These are phyloP conservation scores for Hyphodiscus hymeniophilus DNA, from an alignment of 495 filamentous ascomycete species.

Conservation along the genomic window DNA sequence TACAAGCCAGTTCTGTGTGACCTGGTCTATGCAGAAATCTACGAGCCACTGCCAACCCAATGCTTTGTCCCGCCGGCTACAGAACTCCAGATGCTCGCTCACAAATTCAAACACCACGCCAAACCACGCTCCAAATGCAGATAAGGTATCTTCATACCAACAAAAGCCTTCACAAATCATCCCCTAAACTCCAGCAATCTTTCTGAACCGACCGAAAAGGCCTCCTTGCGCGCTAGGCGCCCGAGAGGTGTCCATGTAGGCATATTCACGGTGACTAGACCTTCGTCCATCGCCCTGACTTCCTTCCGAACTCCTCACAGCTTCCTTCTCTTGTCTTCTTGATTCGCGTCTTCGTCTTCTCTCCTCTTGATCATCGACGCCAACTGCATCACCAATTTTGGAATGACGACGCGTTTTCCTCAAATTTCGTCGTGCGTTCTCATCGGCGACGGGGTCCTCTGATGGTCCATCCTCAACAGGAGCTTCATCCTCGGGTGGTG, in stretches of 20 bases:
- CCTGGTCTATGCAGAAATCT: conserved; percentile 12
- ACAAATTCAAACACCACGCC: conserved; percentile 4
- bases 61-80: conserved; percentile 1
- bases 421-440: conserved; percentile 37
- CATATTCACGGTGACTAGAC: conserved; percentile 26
- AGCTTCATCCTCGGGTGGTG: conserved; percentile 34
- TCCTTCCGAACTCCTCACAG: conserved; percentile 18
- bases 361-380: conserved; percentile 35
- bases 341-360: conserved; percentile 38
- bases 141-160: conserved; percentile 1
- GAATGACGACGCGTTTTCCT: conserved; percentile 36
- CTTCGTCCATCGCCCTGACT: conserved; percentile 25
- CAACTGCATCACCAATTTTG: conserved; percentile 32
- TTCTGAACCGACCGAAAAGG: conserved; percentile 46
- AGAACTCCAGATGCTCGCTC: not conserved
- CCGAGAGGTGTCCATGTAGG: conserved; percentile 28
- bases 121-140: conserved; percentile 8
- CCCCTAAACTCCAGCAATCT: conserved; percentile 25
- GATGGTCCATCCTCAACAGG: conserved; percentile 22
- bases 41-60: conserved; percentile 9
- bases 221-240: conserved; percentile 26
- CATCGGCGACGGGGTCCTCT: conserved; percentile 21
- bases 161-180: not conserved
- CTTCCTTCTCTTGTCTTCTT: conserved; percentile 22
- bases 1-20: conserved; percentile 12